Conservation (phyloP, 768 basidiomycete species). For the Auricularia heimuer region DNA sequence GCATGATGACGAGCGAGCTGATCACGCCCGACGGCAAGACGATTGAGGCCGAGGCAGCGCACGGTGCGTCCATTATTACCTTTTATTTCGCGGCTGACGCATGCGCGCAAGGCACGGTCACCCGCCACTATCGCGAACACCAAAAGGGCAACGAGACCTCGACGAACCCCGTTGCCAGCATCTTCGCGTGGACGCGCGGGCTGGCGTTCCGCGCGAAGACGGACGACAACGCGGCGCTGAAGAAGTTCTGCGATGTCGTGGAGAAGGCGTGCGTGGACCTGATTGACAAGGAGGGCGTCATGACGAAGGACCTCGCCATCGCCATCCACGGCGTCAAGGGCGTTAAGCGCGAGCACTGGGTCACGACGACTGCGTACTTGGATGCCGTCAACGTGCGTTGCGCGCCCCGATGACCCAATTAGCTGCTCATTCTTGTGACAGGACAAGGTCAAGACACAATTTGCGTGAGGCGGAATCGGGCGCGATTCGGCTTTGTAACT, state of each 20-base stretch:
- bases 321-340: slow-evolving; percentile 79
- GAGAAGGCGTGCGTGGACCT: slow-evolving; percentile 86
- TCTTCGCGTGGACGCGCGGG: slow-evolving; percentile 98
- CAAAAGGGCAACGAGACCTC: slow-evolving; percentile 98
- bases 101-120: slow-evolving; percentile 56
- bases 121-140: slow-evolving; percentile 92
- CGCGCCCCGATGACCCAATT: no score
- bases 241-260: slow-evolving; percentile 64
- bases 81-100: slow-evolving; percentile 2
- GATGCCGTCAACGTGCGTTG: slow-evolving; percentile 70
- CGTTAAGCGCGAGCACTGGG: slow-evolving; percentile 93
- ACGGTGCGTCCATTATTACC: slow-evolving; percentile 40
- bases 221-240: slow-evolving; percentile 69
- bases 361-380: slow-evolving; percentile 90
- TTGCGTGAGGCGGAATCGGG: not conserved
- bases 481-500: not conserved
- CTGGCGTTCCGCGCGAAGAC: slow-evolving; percentile 88
- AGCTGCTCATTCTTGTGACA: not conserved
- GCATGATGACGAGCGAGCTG: slow-evolving; percentile 97
- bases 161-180: slow-evolving; percentile 96
- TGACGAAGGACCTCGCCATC: slow-evolving; percentile 96
- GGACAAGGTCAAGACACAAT: slow-evolving; percentile 17
- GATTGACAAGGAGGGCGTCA: slow-evolving; percentile 81
- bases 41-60: slow-evolving; percentile 94
- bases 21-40: slow-evolving; percentile 90